A percentile compares a stretch with the other conserved stretches of the same genome.
Conservation (phyloP, 2,329 filamentous ascomycete genomes). For the Huntiella decipiens region DNA sequence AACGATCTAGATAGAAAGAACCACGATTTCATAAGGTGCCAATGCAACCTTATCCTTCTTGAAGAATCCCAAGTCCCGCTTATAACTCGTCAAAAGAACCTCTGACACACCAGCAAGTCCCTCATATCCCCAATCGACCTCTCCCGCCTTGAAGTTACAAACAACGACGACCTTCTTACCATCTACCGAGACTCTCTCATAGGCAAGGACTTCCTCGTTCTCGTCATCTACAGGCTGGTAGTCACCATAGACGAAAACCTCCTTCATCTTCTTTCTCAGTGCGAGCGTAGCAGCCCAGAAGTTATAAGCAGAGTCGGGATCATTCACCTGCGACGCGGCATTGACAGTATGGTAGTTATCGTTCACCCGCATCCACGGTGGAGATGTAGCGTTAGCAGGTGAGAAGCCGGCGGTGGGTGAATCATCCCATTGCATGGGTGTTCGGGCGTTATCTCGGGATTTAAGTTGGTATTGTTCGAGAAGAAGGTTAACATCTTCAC, state of each 20-base stretch:
- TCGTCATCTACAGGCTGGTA: slow-evolving; percentile 15
- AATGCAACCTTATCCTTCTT: slow-evolving; percentile 16
- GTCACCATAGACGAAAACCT: slow-evolving; percentile 49
- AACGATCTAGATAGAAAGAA: slow-evolving; percentile 16
- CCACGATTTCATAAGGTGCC: slow-evolving; percentile 21
- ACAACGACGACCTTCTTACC: slow-evolving; percentile 20
- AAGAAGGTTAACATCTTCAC: slow-evolving; percentile 20
- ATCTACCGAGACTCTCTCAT: slow-evolving; percentile 18
- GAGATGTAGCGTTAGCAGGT: slow-evolving; percentile 16
- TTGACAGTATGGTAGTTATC: slow-evolving; percentile 45
- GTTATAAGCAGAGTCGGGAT: slow-evolving; percentile 32
- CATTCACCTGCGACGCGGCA: slow-evolving; percentile 31
- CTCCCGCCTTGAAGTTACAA: slow-evolving; percentile 21
- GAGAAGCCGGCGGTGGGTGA: slow-evolving; percentile 46
- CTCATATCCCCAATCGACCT: slow-evolving; percentile 16
- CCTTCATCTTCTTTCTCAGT: slow-evolving; percentile 38
- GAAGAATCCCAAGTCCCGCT: slow-evolving; percentile 17
- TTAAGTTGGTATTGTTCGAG: slow-evolving; percentile 33
- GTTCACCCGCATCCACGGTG: slow-evolving; percentile 55
- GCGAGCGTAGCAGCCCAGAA: slow-evolving; percentile 43
- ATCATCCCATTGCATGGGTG: slow-evolving; percentile 54
- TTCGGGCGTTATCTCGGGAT: slow-evolving; percentile 49
- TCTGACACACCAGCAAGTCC: slow-evolving; percentile 10
- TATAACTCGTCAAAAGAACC: slow-evolving; percentile 17
- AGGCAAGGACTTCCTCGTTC: slow-evolving; percentile 22